Base-by-base conservation (phyloP, 805 yeast species). In the Candida incommunis region DNA sequence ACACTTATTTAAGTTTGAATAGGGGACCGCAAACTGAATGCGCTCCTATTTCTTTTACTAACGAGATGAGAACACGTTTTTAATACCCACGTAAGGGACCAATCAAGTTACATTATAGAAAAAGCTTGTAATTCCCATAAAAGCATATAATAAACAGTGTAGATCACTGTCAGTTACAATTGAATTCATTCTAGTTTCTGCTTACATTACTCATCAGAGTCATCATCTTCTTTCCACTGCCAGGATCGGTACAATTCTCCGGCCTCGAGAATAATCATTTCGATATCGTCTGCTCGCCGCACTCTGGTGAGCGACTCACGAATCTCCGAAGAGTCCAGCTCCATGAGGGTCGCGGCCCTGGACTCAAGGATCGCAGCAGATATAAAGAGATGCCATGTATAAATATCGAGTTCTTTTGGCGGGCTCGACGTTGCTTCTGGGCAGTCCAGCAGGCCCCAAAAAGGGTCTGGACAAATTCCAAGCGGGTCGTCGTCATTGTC, bases 321-420 rank as follows among this genome's bases (percentile, higher is more conserved):
- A 41, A 86, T 84, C 62, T 88, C 97, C 50, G 83, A 78, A 58
- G 85, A 94, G 56, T 88, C 97, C 51, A 87, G 78, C 58, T 88
- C 96, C 51, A 84, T 71, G 45, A 88, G 69, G 34, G 82, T 76
- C 52, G 76, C 76, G 53, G 82, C 88, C 60, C 81, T 80, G 43
- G 90, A 78, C 61, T 84, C 84, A 51, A 88, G 66, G 34, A 88
- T 74, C 1, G 96, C 84, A 42, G 87, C 66, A 42, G 84, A 77
- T 2, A 83, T 74, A 56, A 86, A 88, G 1, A 82, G 63, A 26
- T 86, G 69, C 63, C 82, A 87, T 24, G 80, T 70, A 56, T 85
- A 94, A 1, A 56, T 59, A 9, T 54, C 56, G 22, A 52, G 23
- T 16, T 41, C 45, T 22, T 13, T n/a, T 13, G n/a, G 24, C 22